Evolutionary conservation across 2,329 filamentous ascomycete genomes (phyloP).

Genomic region (Sporothrix mexicana): DNA sequence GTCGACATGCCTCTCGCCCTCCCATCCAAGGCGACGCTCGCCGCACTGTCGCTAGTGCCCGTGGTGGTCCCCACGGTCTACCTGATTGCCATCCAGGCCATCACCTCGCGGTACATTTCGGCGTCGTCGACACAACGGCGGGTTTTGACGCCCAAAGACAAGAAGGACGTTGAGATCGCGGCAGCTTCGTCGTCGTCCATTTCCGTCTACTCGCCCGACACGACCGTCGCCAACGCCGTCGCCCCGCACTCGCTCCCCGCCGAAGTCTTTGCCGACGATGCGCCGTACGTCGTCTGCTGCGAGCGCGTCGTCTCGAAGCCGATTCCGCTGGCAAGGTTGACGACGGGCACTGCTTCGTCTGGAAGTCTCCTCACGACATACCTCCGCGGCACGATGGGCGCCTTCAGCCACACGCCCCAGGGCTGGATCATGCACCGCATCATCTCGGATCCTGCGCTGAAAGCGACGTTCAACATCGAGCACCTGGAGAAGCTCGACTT

Average conservation of each 20-base stretch:
- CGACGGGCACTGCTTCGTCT: background rate
- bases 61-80: slow-evolving; percentile 30
- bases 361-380: slow-evolving; percentile 42
- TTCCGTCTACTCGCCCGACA: background rate
- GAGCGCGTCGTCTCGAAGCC: slow-evolving; percentile 35
- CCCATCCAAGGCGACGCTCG: slow-evolving; percentile 17
- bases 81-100: slow-evolving; percentile 28
- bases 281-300: slow-evolving; percentile 32
- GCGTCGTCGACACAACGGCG: background rate
- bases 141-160: slow-evolving; percentile 13
- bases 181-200: background rate
- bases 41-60: slow-evolving; percentile 31
- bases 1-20: background rate
- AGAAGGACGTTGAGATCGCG: background rate
- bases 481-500: slow-evolving; percentile 41
- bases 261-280: slow-evolving; percentile 17
- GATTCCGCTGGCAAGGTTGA: slow-evolving; percentile 4
- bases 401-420: slow-evolving; percentile 46
- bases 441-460: slow-evolving; percentile 36
- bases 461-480: slow-evolving; percentile 40
- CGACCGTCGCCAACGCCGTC: background rate
- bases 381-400: slow-evolving; percentile 42
- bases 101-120: slow-evolving; percentile 29
- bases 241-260: slow-evolving; percentile 33
- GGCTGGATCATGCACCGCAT: slow-evolving; percentile 42